Base-by-base conservation (phyloP, 345 rosid species). In the Reutealis trisperma region DNA sequence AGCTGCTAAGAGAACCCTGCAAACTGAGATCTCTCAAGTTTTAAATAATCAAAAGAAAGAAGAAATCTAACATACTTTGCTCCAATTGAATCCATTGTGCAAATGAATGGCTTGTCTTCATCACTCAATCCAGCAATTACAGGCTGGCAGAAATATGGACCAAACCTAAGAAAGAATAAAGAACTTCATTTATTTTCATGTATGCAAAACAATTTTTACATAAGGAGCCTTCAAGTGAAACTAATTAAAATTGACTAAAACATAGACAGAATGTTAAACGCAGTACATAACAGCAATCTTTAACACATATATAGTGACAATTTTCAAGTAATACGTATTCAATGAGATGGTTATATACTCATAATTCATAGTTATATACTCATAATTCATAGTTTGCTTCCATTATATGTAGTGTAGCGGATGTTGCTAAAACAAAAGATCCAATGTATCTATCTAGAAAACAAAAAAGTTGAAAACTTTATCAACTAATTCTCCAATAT, bases 31-130 rank as follows among this genome's bases (percentile, higher is more conserved):
- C 16, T 15, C 57, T 24, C 11, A 37, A 54, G 49, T 44, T 52
- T 13, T 4, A 51, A 44, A 32, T 30, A 22, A 67, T 73, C 18
- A 7, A 67, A 6, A 72, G 49, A 52, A 75, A 83, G 73, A 68
- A 41, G 73, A 71, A 57, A 80, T 44, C 63, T 30, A 82, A 83
- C 94, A 67, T 87, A 93, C 99, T 93, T 93, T 67, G 97, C 99
- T 78, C 98, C 98, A 83, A 93, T 93, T 1, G 94, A 91, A 84
- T 96, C 99, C 98, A 93, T 91, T 15, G 98, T 96, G 83, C 99
- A 96, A 74, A 96, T 92, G 79, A 96, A 96, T 54, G 99, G 99
- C 84, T 92, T 91, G 84, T 92, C 91, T 73, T 93, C 98, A 49
- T 89, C 98, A 68, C 97, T 89, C 86, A 96, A 82, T 62, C 99